Evolutionary conservation across 495 filamentous ascomycete genomes (phyloP).

Genomic region (Hyaloscypha finlandica): DNA sequence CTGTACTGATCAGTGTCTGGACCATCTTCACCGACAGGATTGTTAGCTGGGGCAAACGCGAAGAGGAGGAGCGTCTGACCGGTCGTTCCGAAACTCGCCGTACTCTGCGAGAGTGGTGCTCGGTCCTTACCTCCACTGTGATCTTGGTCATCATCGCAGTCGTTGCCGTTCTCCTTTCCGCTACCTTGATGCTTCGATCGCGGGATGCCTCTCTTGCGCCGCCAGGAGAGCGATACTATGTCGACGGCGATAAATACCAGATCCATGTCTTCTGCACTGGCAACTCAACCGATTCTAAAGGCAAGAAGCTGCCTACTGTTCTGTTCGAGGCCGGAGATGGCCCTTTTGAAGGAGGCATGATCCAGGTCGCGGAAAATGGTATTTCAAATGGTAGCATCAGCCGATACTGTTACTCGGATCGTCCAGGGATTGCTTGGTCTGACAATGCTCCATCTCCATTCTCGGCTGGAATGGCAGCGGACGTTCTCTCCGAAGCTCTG

Average conservation of each 20-base stretch:
- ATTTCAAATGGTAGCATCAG: constrained; percentile 72
- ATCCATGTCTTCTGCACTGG: constrained; percentile 86
- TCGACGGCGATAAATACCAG: constrained; percentile 78
- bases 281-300: constrained; percentile 49
- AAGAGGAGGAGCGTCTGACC: constrained; percentile 91
- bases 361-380: constrained; percentile 67
- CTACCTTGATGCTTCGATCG: constrained; percentile 74
- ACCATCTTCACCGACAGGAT: constrained; percentile 56
- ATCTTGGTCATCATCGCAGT: constrained; percentile 65
- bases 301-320: constrained; percentile 65
- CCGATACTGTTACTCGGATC: constrained; percentile 95
- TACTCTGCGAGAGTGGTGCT: constrained; percentile 78
- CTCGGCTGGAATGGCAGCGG: constrained; percentile 85
- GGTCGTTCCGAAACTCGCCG: constrained; percentile 86
- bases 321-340: constrained; percentile 80
- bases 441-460: constrained; percentile 93
- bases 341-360: constrained; percentile 74
- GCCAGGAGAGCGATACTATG: constrained; percentile 72
- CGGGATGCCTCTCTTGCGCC: constrained; percentile 70
- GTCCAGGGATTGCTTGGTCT: constrained; percentile 86
- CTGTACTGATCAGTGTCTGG: constrained; percentile 62
- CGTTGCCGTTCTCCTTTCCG: constrained; percentile 71
- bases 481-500: constrained; percentile 83
- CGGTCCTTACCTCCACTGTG: constrained; percentile 75
- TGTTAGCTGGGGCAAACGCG: constrained; percentile 85